phyloP scores from a whole-genome alignment of 148 eudicot species.

The Rhododendron griersonianum region DNA sequence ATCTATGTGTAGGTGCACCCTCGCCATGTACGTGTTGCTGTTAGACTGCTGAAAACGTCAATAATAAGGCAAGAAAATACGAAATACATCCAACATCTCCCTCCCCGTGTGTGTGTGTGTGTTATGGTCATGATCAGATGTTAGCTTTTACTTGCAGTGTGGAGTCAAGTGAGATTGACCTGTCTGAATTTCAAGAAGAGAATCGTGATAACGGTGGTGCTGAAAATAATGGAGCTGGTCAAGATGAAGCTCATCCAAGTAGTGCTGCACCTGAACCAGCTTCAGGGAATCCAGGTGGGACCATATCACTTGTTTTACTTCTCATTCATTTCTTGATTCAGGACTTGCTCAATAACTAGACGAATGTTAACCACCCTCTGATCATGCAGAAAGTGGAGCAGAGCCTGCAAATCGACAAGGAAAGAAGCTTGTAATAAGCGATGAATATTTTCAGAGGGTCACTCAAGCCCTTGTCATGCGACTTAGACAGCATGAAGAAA shows the following conservation, averaged over 20 bases:
- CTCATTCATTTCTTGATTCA: not conserved
- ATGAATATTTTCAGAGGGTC: constrained; percentile 88
- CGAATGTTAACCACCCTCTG: not conserved
- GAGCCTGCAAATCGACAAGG: constrained; percentile 39
- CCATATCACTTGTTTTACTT: not conserved
- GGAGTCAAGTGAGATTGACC: constrained; percentile 89
- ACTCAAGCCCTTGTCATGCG: constrained; percentile 87
- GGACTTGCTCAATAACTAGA: not conserved
- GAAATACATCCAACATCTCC: not conserved
- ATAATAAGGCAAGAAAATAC: constrained; percentile 62
- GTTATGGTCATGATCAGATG: not conserved
- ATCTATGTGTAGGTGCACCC: constrained; percentile 55
- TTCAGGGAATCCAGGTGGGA: constrained; percentile 43
- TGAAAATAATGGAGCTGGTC: constrained; percentile 34
- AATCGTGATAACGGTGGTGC: constrained; percentile 32
- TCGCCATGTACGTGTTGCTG: constrained; percentile 80
- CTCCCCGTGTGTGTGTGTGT: not conserved
- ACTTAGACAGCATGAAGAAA: constrained; percentile 83
- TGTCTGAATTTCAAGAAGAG: constrained; percentile 85
- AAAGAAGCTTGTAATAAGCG: constrained; percentile 72
- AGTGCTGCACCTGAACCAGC: constrained; percentile 37
- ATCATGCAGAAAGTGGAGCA: constrained; percentile 48
- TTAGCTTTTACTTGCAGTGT: constrained; percentile 58
- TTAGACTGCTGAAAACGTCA: constrained; percentile 82
- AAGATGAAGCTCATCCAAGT: constrained; percentile 35